Evolutionary conservation across 306 rosid genomes (phyloP).

Genomic region (Vigna angularis): DNA sequence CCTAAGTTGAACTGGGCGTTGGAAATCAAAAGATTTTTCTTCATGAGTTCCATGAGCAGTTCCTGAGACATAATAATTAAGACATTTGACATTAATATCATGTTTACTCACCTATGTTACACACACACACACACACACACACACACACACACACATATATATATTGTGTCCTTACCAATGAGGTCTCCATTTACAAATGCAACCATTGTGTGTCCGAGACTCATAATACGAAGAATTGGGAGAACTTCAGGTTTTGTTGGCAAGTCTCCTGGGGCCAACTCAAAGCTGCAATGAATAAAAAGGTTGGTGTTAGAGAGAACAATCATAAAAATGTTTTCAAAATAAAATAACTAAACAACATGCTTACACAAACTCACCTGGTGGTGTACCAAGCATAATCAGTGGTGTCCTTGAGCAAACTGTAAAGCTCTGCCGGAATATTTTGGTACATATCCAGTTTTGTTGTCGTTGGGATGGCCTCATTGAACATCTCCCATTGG

Average conservation of each 20-base stretch:
- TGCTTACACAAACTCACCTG: conserved; percentile 46
- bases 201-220: conserved; percentile 78
- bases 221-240: conserved; percentile 64
- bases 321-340: background rate
- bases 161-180: conserved; percentile 59
- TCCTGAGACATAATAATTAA: conserved; percentile 51
- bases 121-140: no score
- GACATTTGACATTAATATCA: background rate
- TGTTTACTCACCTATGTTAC: no score
- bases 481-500: conserved; percentile 68
- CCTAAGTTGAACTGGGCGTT: conserved; percentile 44
- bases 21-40: conserved; percentile 60
- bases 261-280: conserved; percentile 56
- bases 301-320: background rate
- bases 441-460: conserved; percentile 27
- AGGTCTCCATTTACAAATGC: conserved; percentile 69
- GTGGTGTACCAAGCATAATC: conserved; percentile 95
- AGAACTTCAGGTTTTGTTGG: conserved; percentile 46
- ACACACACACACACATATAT: no score
- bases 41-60: conserved; percentile 69
- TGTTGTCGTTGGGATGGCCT: conserved; percentile 56
- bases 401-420: conserved; percentile 68
- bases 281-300: conserved; percentile 56
- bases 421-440: conserved; percentile 67
- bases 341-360: background rate